Conservation (phyloP, 306 rosid species). For the Sicyos edulis region DNA sequence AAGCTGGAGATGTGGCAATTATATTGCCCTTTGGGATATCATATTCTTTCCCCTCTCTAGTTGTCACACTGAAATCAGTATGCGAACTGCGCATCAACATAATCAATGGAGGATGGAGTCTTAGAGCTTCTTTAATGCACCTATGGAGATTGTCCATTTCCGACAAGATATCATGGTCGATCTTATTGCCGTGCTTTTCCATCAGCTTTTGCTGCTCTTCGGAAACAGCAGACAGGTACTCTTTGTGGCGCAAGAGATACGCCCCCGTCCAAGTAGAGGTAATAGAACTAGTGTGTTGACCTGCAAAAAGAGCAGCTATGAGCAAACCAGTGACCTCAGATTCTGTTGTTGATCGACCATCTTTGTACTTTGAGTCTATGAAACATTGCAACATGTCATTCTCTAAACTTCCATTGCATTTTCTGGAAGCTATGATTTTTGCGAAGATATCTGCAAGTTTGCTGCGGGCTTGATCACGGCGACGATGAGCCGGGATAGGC, state of each 20-base stretch:
- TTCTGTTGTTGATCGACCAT: slow-evolving; percentile 85
- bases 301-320: slow-evolving; percentile 78
- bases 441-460: slow-evolving; percentile 72
- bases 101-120: slow-evolving; percentile 90
- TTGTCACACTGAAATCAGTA: slow-evolving; percentile 62
- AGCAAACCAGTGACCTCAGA: slow-evolving; percentile 86
- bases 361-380: slow-evolving; percentile 90
- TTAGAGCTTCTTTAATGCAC: slow-evolving; percentile 89
- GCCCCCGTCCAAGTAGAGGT: slow-evolving; percentile 99
- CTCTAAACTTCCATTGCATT: slow-evolving; percentile 42
- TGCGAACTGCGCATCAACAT: slow-evolving; percentile 88
- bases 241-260: slow-evolving; percentile 58
- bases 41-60: slow-evolving; percentile 68
- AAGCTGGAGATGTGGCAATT: slow-evolving; percentile 90
- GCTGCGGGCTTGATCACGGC: slow-evolving; percentile 78
- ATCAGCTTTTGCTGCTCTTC: slow-evolving; percentile 72
- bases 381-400: slow-evolving; percentile 94
- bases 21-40: slow-evolving; percentile 94
- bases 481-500: slow-evolving; percentile 88
- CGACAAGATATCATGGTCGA: slow-evolving; percentile 85
- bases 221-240: slow-evolving; percentile 57
- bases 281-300: slow-evolving; percentile 95
- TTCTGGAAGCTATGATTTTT: slow-evolving; percentile 64
- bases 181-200: slow-evolving; percentile 61
- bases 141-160: slow-evolving; percentile 87